These are phyloP conservation scores for Pythium aquatile DNA, from an alignment of 352 stramenopile species.

Conservation along the genomic window DNA sequence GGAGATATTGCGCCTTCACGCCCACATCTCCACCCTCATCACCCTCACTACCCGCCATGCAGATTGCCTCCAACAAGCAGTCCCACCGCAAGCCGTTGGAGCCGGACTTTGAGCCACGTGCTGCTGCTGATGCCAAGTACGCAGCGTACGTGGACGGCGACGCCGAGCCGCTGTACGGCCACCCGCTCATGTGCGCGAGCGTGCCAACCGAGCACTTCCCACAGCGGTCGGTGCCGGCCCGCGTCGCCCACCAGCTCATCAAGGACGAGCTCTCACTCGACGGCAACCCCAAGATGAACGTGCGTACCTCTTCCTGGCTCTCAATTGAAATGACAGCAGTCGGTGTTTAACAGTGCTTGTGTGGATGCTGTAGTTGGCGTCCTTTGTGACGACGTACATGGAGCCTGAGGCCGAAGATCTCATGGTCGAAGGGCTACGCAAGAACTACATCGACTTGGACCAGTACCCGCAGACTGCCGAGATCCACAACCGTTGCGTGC, in stretches of 20 bases:
- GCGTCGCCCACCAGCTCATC: constrained; percentile 86
- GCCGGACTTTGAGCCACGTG: constrained; percentile 11
- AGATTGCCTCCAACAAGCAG: constrained; percentile 16
- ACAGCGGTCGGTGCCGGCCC: constrained; percentile 61
- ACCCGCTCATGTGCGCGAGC: constrained; percentile 75
- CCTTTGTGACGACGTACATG: constrained; percentile 93
- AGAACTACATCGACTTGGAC: constrained; percentile 93
- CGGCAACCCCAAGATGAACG: constrained; percentile 90
- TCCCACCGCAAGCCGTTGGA: constrained; percentile 8
- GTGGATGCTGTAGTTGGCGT: constrained; percentile 51
- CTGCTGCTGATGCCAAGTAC: constrained; percentile 25
- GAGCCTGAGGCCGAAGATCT: constrained; percentile 89
- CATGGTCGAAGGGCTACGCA: constrained; percentile 83
- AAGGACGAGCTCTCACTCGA: constrained; percentile 89
- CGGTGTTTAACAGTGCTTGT: not conserved
- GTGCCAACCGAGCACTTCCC: constrained; percentile 68
- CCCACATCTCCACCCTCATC: not conserved
- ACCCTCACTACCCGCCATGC: constrained; percentile 8
- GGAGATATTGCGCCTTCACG: not conserved
- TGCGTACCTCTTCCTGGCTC: constrained; percentile 20
- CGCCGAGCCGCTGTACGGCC: constrained; percentile 71
- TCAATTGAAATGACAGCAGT: not conserved
- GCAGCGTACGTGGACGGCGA: constrained; percentile 28
- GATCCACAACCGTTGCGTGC: constrained; percentile 92
- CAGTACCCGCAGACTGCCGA: constrained; percentile 92